Evolutionary conservation across 805 yeast species (phyloP).

Genomic region (Sporopachydermia quercuum): DNA sequence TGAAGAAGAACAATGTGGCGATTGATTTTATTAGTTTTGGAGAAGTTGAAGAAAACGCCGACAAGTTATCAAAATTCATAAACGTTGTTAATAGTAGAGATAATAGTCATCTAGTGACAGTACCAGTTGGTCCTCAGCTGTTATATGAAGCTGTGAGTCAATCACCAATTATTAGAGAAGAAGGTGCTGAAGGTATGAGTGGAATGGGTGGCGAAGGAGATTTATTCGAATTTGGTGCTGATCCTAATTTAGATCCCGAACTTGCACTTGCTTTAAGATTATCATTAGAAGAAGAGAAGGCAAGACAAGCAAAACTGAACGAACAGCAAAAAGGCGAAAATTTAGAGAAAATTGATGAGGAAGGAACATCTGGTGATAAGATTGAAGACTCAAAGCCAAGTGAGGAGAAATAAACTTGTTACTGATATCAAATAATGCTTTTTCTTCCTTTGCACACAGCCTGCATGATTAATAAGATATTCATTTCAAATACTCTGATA

Average conservation of each 20-base stretch:
- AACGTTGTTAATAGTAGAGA: constrained; percentile 56
- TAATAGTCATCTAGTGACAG: constrained; percentile 67
- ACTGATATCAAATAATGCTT: no score
- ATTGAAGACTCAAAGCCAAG: no score
- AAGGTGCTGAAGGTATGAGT: constrained; percentile 30
- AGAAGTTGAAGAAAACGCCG: constrained; percentile 63
- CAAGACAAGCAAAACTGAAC: constrained; percentile 72
- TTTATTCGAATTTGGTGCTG: constrained; percentile 55
- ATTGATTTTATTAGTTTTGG: constrained; percentile 88
- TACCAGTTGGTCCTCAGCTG: constrained; percentile 78
- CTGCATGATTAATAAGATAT: no score
- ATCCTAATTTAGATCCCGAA: constrained; percentile 92
- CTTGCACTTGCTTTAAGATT: constrained; percentile 88
- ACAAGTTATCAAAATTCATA: constrained; percentile 67
- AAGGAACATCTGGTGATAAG: constrained; percentile 10
- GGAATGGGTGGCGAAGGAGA: constrained; percentile 33
- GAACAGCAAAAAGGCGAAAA: constrained; percentile 17
- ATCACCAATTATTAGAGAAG: constrained; percentile 64
- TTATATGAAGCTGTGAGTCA: constrained; percentile 69
- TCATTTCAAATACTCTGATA: no score
- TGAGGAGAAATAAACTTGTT: no score
- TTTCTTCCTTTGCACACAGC: no score
- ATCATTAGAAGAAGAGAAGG: constrained; percentile 88
- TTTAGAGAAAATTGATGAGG: constrained; percentile 19
- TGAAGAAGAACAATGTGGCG: constrained; percentile 87